Base-by-base conservation (phyloP, 352 stramenopile genomes). In the Saprolegnia diclina region DNA sequence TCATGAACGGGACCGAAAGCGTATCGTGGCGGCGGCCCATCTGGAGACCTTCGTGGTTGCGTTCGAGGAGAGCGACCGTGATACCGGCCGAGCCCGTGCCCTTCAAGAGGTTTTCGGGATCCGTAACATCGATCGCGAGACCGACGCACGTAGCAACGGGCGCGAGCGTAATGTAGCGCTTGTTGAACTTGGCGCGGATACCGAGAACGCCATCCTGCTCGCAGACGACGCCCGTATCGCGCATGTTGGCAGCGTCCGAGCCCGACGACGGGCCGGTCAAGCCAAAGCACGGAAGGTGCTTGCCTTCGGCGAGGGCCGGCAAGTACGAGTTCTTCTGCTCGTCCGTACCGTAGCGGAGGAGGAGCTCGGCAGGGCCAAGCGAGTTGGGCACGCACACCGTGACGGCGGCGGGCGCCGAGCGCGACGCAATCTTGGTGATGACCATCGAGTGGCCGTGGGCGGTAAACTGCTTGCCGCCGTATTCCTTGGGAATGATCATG, bases 401-500 rank as follows among this genome's bases (percentile, higher is more conserved):
- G 72, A 96, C 88, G 6, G 86, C 88, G 21, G 90, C 92, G 62
- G 96, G 82, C 14, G 93, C 86, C 57, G 88, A 97, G 45, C 96
- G 91, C 29, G 91, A 96, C 1, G 87, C 91, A 65, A 98, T 79
- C 80, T 98, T 98, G 42, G 87, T 96, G 68, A 98, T 86, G 44
- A 98, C 89, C 59, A 88, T 74, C 66, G 87, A 96, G 83, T 97
- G 90, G 59, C 89, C 90, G 69, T 97, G 90, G 9, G 88, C 88
- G 37, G 82, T 91, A 73, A 97, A 95, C 70, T 95, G 89, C 48
- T 89, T 78, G 64, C 90, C 90, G 66, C 90, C 90, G 75, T 96
- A 99, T 76, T 98, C 85, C 77, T 98, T 98, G 26, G 96, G 96
- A 72, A 99, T 99, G 76, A 99, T 99, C 86, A 99, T 97, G 35